Evolutionary conservation across 441 rosid genomes (phyloP).

Genomic region (Theobroma grandiflorum): DNA sequence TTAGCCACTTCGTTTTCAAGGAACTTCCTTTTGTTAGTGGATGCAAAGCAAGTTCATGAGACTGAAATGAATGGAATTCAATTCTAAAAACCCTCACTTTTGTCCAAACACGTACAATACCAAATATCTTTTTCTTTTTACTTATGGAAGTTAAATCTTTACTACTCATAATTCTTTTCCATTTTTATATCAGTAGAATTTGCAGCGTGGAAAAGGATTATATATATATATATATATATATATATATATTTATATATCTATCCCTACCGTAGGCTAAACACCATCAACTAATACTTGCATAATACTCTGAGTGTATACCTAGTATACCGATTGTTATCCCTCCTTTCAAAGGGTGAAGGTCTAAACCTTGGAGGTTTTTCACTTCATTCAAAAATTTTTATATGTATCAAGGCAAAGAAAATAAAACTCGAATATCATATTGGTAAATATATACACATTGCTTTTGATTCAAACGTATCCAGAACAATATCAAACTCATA

Average conservation of each 20-base stretch:
- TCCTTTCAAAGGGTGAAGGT: background rate
- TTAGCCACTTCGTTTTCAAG: constrained; percentile 7
- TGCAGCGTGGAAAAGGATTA: background rate
- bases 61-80: constrained; percentile 14
- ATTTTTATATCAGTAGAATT: background rate
- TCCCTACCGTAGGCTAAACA: no score
- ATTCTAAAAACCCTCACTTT: background rate
- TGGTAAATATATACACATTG: background rate
- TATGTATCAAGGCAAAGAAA: background rate
- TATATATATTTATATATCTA: no score
- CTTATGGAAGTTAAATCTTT: background rate
- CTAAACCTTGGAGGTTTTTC: background rate
- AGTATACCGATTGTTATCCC: background rate
- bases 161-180: background rate
- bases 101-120: background rate
- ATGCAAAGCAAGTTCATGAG: constrained; percentile 12
- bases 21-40: constrained; percentile 12
- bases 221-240: no score
- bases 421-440: background rate
- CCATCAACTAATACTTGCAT: background rate
- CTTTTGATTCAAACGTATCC: background rate
- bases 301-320: background rate
- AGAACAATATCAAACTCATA: background rate
- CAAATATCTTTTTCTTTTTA: background rate
- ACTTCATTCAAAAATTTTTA: no score